phyloP scores from a whole-genome alignment of 2,329 filamentous ascomycete genomes.

The Aspergillus brunneoviolaceus region DNA sequence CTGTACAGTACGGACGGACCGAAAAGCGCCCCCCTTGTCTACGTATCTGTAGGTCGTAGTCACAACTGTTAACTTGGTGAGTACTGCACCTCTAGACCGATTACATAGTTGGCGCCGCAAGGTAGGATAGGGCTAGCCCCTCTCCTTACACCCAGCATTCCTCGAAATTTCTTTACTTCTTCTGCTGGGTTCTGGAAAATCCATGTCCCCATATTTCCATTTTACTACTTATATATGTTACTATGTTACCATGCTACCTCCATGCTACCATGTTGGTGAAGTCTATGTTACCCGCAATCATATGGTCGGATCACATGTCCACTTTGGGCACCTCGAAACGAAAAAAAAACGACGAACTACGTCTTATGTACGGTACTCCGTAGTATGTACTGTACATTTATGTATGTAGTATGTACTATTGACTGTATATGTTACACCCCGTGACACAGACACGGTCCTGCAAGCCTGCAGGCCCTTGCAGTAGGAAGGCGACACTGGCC shows the following conservation, averaged over 20 bases:
- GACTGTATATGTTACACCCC: not conserved
- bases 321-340: not conserved
- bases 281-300: not conserved
- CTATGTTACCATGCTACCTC: not conserved
- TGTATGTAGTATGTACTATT: not conserved
- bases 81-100: not conserved
- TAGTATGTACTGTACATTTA: too few species aligned
- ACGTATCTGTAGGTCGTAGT: too few species aligned
- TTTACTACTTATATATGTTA: not conserved
- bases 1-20: constrained; percentile 1
- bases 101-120: constrained; percentile 7
- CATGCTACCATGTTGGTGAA: too few species aligned
- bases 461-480: constrained; percentile 18
- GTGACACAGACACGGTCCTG: constrained; percentile 17
- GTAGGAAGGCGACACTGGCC: not conserved
- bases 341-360: not conserved
- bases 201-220: not conserved
- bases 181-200: constrained; percentile 16
- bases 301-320: not conserved
- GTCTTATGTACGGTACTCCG: too few species aligned
- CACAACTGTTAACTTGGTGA: too few species aligned
- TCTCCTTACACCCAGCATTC: not conserved
- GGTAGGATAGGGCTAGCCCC: not conserved
- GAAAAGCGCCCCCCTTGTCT: constrained; percentile 2
- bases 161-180: constrained; percentile 17